Base-by-base conservation (phyloP, 1,284 basidiomycete species). In the Cryptococcus sp. region DNA sequence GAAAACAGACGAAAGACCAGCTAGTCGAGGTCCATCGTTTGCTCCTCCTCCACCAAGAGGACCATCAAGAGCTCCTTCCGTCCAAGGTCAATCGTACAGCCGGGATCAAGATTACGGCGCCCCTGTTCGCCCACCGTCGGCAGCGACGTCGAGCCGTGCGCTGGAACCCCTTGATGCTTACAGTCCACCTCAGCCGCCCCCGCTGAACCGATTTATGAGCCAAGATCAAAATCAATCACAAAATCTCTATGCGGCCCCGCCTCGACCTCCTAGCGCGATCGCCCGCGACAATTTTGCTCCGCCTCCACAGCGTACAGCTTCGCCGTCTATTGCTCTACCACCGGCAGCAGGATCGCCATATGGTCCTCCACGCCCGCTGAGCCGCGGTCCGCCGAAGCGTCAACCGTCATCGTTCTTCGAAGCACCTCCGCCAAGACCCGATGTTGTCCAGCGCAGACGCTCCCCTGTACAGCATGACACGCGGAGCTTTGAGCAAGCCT, bases 391-490 rank as follows among this genome's bases (percentile, higher is more conserved):
- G 1, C 58, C 57, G 50, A 50, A 61, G 2, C 56, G 45, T 19
- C 29, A 39, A 26, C 45, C 51, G 4, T 50, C 59, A 20, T 54
- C 59, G 11, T 49, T 61, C 39, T 66, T 58, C 47, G 62, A 61
- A n/a, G 48, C 61, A 19, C 63, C 65, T 13, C 65, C 64, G 11
- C 50, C 62, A 25, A 53, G 59, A 15, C 39, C 52, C 0, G 54
- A 55, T 23, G 40, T 53, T 17, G 50, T 34, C n/a, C 54, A 59
- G 43, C 16, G 48, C 29, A 53, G 46, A 22, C 37, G 54, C 8
- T 52, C 58, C n/a, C 50, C 43, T 37, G 56, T 47, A 16, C 37
- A 43, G n/a, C 29, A 55, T 26, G 19, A 19, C 13, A 4, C 48
- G 23, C 20, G 19, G 10, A 49, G 39, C 22, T 26, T 48, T 4